Base-by-base conservation (phyloP, 306 rosid genomes). In the Prunus davidiana region DNA sequence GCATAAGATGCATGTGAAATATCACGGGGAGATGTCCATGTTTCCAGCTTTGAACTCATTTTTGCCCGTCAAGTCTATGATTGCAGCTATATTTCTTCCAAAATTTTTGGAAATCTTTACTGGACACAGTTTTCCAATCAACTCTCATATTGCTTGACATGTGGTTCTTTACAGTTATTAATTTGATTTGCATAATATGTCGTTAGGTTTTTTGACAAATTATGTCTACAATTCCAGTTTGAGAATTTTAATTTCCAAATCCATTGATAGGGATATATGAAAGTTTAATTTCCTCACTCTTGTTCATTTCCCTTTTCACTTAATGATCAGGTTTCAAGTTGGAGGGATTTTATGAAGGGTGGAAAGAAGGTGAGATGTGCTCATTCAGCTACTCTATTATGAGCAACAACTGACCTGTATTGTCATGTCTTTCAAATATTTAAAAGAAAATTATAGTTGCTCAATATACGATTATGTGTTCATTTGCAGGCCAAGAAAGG, bases 341-440 rank as follows among this genome's bases (percentile, higher is more conserved):
- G 99, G 99, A 91, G 99, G 81, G 98, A 96, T 87, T 96, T 96
- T 84, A 91, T 89, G 98, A 96, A 89, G 86, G 87, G 91, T 67
- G 99, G 99, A 82, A 96, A 92, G 92, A 95, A 96, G 98, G 99
- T 92, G 78, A 82, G 91, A 78, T 81, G 56, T 46, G 34, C 67
- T 66, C 69, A 9, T 52, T 71, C 43, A 66, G 5, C 6, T 24
- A 20, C 58, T 64, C 22, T 78, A 46, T 24, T 73, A 34, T 13
- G 16, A 55, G 49, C 49, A 58, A 52, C 54, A 58, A 47, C 78
- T 80, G 18, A 8, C 3, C 34, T 25, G 3, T 25, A 41, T 11
- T 20, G 8, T 49, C 14, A 5, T 20, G 18, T 67, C 20, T 8
- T 11, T 9, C 5, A 25, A 24, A 34, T 19, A 25, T 16, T 49